Evolutionary conservation across 2,329 filamentous ascomycete species (phyloP).

Genomic region (Aspergillus texensis): DNA sequence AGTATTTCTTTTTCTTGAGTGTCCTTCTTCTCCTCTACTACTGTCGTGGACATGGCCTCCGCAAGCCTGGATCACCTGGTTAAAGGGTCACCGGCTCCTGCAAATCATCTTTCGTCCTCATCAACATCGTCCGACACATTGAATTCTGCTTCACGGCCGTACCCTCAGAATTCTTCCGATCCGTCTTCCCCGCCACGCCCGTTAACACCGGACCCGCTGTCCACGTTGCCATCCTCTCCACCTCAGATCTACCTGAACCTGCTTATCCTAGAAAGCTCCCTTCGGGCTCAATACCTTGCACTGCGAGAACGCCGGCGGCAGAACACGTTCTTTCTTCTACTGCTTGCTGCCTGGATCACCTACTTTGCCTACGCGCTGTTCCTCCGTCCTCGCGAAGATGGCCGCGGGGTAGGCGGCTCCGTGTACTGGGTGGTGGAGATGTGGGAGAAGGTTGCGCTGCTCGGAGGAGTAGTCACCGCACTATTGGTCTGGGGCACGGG

Average conservation of each 20-base stretch:
- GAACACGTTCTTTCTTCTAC: slow-evolving; percentile 86
- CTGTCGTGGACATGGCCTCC: slow-evolving; percentile 57
- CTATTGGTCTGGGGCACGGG: slow-evolving; percentile 91
- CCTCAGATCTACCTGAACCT: slow-evolving; percentile 98
- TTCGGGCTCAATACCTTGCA: slow-evolving; percentile 90
- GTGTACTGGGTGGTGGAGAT: slow-evolving; percentile 97
- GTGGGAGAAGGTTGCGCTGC: slow-evolving; percentile 85
- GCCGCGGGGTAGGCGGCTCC: slow-evolving; percentile 83
- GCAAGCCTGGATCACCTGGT: slow-evolving; percentile 80
- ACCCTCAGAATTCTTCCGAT: slow-evolving; percentile 30
- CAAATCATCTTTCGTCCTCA: slow-evolving; percentile 45
- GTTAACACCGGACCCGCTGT: slow-evolving; percentile 68
- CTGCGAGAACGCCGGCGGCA: slow-evolving; percentile 84
- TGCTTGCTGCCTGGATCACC: slow-evolving; percentile 77
- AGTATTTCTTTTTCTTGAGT: slow-evolving; percentile 4
- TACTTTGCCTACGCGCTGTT: slow-evolving; percentile 90
- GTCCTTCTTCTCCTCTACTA: slow-evolving; percentile 13
- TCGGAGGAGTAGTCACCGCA: slow-evolving; percentile 85
- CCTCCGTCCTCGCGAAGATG: slow-evolving; percentile 93
- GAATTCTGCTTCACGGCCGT: slow-evolving; percentile 18
- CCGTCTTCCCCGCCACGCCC: slow-evolving; percentile 49
- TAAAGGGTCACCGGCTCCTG: slow-evolving; percentile 78
- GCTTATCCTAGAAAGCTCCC: slow-evolving; percentile 89
- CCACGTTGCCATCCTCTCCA: slow-evolving; percentile 82
- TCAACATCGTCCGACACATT: slow-evolving; percentile 32